Evolutionary conservation across 345 rosid genomes (phyloP).

Genomic region (Aegle marmelos): DNA sequence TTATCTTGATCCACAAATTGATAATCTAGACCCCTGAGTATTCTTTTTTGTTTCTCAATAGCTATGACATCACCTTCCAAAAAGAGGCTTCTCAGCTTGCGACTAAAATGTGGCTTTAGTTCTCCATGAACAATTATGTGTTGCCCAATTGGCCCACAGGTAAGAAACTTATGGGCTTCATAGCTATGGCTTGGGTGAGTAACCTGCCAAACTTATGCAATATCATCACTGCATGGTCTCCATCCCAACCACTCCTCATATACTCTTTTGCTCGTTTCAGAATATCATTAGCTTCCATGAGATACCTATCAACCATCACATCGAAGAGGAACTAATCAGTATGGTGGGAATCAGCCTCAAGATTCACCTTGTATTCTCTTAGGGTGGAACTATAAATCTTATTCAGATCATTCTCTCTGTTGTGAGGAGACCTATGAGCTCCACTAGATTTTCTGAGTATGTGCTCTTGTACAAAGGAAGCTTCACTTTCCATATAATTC

Average conservation of each 20-base stretch:
- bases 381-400: slow-evolving; percentile 24
- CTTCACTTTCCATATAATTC: slow-evolving; percentile 30
- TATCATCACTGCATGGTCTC: slow-evolving; percentile 41
- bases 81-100: slow-evolving; percentile 53
- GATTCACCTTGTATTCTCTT: slow-evolving; percentile 18
- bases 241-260: slow-evolving; percentile 33
- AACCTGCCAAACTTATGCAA: slow-evolving; percentile 46
- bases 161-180: slow-evolving; percentile 72
- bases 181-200: slow-evolving; percentile 43
- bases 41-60: slow-evolving; percentile 23
- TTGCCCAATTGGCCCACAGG: slow-evolving; percentile 74
- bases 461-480: slow-evolving; percentile 37
- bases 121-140: slow-evolving; percentile 75
- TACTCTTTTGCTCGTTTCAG: slow-evolving; percentile 50
- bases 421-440: slow-evolving; percentile 31
- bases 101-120: slow-evolving; percentile 53
- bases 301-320: slow-evolving; percentile 44
- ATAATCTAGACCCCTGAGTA: slow-evolving; percentile 26
- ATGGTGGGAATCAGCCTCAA: slow-evolving; percentile 21
- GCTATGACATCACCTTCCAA: slow-evolving; percentile 29
- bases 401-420: slow-evolving; percentile 24
- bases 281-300: slow-evolving; percentile 50
- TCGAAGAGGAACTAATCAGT: slow-evolving; percentile 36
- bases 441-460: slow-evolving; percentile 29
- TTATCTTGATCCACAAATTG: slow-evolving; percentile 30